Evolutionary conservation across 768 basidiomycete genomes (phyloP).

Genomic region (Gloeophyllum trabeum): DNA sequence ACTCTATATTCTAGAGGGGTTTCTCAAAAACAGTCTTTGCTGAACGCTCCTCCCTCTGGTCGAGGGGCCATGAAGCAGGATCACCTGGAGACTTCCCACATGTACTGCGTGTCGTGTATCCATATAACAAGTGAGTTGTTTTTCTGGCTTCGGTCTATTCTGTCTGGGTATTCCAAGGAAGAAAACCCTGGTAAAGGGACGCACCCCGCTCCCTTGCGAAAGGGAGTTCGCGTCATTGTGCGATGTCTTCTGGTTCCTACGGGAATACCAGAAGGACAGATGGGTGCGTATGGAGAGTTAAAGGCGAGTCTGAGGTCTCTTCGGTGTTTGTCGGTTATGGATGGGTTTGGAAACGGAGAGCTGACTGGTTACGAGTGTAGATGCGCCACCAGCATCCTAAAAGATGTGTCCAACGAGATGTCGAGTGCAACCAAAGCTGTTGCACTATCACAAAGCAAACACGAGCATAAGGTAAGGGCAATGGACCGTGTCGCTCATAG

Average conservation of each 20-base stretch:
- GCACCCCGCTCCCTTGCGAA: slow-evolving; percentile 43
- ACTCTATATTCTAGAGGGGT: slow-evolving; percentile 19
- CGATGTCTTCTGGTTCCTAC: neutral
- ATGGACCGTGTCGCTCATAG: no score
- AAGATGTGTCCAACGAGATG: no score
- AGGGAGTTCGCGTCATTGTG: slow-evolving; percentile 9
- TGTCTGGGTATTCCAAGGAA: slow-evolving; percentile 34
- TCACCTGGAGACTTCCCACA: slow-evolving; percentile 81
- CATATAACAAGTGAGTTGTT: slow-evolving; percentile 18
- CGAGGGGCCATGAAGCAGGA: slow-evolving; percentile 86
- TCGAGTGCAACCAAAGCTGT: no score
- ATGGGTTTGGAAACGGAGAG: no score
- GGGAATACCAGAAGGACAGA: slow-evolving; percentile 13
- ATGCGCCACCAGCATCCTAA: no score
- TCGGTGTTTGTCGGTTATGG: slow-evolving; percentile 14
- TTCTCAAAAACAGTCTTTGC: slow-evolving; percentile 90
- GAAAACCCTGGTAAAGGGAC: slow-evolving; percentile 88
- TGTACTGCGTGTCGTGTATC: slow-evolving; percentile 13
- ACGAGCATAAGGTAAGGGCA: no score
- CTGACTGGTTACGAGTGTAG: neutral
- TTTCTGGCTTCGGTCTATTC: slow-evolving; percentile 8
- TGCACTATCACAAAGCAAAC: no score
- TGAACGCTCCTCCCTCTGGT: slow-evolving; percentile 84
- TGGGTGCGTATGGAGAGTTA: slow-evolving; percentile 67
- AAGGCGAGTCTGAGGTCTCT: slow-evolving; percentile 81